Evolutionary conservation across 164 flowering plant genomes (phyloP).

Genomic region (Stephania yunnanensis): DNA sequence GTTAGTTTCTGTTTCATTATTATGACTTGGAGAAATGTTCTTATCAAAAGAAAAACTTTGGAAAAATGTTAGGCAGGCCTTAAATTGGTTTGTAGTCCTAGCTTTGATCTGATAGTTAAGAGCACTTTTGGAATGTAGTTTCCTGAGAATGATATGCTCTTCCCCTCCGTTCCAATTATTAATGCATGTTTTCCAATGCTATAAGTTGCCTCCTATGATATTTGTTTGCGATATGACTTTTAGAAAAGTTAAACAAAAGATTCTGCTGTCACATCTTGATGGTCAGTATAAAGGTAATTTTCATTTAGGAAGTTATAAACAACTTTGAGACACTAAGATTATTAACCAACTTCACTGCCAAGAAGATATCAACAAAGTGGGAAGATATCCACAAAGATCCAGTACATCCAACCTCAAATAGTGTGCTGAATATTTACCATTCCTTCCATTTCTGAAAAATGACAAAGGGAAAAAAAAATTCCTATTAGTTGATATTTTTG

Average conservation of each 20-base stretch:
- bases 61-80: not conserved
- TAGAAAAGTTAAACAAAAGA: not conserved
- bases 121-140: not conserved
- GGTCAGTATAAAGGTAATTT: not conserved
- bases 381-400: not conserved
- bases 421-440: not conserved
- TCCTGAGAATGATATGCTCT: too few species aligned
- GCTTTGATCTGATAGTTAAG: not conserved
- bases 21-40: not conserved
- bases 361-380: not conserved
- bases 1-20: not conserved
- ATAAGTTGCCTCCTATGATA: not conserved
- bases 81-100: not conserved
- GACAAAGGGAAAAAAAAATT: too few species aligned
- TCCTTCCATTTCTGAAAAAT: too few species aligned
- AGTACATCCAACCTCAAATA: not conserved
- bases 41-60: not conserved
- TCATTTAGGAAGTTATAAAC: not conserved
- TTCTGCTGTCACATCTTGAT: not conserved
- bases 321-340: not conserved
- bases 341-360: not conserved
- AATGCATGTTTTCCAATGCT: not conserved
- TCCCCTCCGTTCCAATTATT: too few species aligned
- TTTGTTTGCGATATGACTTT: too few species aligned
- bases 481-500: too few species aligned